Evolutionary conservation across 1,139 yeast species (phyloP), one percentile per base, ranked within the genome.

Genomic region (Yamadazyma aaseri): DNA sequence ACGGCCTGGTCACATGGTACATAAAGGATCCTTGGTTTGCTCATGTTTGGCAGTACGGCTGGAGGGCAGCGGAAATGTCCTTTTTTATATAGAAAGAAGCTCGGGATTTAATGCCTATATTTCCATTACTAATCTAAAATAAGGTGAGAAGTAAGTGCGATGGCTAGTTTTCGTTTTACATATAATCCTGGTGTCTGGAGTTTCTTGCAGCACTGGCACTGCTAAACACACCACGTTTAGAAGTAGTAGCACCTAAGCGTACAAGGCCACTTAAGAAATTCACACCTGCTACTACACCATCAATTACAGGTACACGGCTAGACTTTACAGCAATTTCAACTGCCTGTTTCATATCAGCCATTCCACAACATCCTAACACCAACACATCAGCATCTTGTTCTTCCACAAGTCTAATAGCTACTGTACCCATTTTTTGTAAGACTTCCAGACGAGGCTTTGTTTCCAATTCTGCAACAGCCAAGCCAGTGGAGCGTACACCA

Each of bases 1-100:
- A 60, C 53, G 2, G 56, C 54, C 4, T 50, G 42, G 17, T 59
- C 61, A 55, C 63, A 53, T 3, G 66, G 66, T n/a, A 60, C 46
- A 41, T 62, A 62, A 5, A 62, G 47, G 2, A 61, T 55, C 31
- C 60, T 50, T 16, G 67, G 65, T 31, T 49, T 34, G n/a, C n/a
- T n/a, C n/a, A n/a, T n/a, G n/a, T n/a, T n/a, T n/a, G n/a, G n/a
- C n/a, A n/a, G n/a, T n/a, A n/a, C n/a, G n/a, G n/a, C n/a, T n/a
- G n/a, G n/a, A n/a, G n/a, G n/a, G n/a, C n/a, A n/a, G n/a, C n/a
- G n/a, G n/a, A n/a, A n/a, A n/a, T n/a, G n/a, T n/a, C n/a, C n/a
- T n/a, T n/a, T n/a, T n/a, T n/a, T n/a, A n/a, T n/a, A n/a, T n/a
- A n/a, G n/a, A n/a, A n/a, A n/a, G n/a, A n/a, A n/a, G n/a, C n/a